These are phyloP conservation scores for Leccinum olivaceopallidum DNA, from an alignment of 768 basidiomycete genomes.

Conservation along the genomic window DNA sequence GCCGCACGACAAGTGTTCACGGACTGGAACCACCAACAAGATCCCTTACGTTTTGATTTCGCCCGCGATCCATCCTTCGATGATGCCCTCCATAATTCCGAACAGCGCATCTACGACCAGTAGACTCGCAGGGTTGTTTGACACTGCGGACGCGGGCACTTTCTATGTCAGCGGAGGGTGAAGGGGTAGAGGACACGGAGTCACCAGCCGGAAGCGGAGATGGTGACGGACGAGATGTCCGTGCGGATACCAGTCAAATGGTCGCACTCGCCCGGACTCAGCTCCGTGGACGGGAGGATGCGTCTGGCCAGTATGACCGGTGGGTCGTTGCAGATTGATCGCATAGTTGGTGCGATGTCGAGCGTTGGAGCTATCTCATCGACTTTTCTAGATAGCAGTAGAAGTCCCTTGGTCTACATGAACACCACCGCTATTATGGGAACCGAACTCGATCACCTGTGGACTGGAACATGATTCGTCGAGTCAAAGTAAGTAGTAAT, in stretches of 20 bases:
- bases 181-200: constrained; percentile 11
- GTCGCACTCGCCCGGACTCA: constrained; percentile 15
- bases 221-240: constrained; percentile 41
- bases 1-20: constrained; percentile 79
- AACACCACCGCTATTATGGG: no score
- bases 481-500: no score
- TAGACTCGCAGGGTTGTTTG: constrained; percentile 77
- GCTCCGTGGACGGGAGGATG: neutral
- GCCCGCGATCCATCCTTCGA: constrained; percentile 76
- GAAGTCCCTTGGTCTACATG: no score
- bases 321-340: neutral
- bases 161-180: constrained; percentile 35
- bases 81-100: constrained; percentile 51
- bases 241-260: constrained; percentile 33
- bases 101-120: constrained; percentile 26
- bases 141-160: constrained; percentile 75
- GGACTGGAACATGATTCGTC: no score
- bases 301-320: neutral
- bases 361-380: no score
- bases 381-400: no score
- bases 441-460: no score
- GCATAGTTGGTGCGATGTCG: no score
- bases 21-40: constrained; percentile 95
- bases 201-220: constrained; percentile 35
- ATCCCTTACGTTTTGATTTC: constrained; percentile 88